Conservation (phyloP, 2,329 filamentous ascomycete species). For the Emergomyces africanus region DNA sequence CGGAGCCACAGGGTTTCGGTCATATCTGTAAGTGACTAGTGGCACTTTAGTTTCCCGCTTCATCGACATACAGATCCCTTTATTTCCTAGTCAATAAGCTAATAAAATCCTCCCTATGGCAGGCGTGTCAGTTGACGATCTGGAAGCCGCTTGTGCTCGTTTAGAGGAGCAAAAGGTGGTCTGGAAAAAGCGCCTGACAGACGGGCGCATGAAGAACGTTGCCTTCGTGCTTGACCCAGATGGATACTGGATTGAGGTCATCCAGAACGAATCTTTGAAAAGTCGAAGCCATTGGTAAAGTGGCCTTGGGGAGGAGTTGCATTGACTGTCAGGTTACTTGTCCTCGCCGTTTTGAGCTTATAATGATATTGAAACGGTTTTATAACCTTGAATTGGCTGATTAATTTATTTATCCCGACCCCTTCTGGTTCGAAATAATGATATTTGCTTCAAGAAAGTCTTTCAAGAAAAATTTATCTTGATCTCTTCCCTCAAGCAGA, state of each 20-base stretch:
- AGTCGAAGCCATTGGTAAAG: constrained; percentile 28
- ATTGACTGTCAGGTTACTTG: neutral
- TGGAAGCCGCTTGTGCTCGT: constrained; percentile 75
- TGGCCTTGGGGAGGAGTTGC: neutral
- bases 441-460: too few species aligned
- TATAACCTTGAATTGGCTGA: too few species aligned
- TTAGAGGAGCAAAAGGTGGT: constrained; percentile 70
- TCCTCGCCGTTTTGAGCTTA: too few species aligned
- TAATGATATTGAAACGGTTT: too few species aligned
- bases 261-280: constrained; percentile 54
- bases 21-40: constrained; percentile 59
- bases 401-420: too few species aligned
- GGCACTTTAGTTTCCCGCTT: neutral
- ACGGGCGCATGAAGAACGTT: constrained; percentile 83
- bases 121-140: constrained; percentile 71
- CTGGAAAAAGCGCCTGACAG: constrained; percentile 94
- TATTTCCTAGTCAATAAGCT: too few species aligned
- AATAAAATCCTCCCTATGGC: neutral
- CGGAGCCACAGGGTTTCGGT: constrained; percentile 83
- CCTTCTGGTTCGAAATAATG: too few species aligned
- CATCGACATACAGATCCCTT: neutral
- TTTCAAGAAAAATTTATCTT: too few species aligned
- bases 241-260: constrained; percentile 61
- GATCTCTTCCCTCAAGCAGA: too few species aligned
- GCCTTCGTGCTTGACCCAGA: constrained; percentile 87